Evolutionary conservation across 2,329 filamentous ascomycete genomes (phyloP), one percentile per base, ranked within the genome.

Genomic region (Alternaria alternata): DNA sequence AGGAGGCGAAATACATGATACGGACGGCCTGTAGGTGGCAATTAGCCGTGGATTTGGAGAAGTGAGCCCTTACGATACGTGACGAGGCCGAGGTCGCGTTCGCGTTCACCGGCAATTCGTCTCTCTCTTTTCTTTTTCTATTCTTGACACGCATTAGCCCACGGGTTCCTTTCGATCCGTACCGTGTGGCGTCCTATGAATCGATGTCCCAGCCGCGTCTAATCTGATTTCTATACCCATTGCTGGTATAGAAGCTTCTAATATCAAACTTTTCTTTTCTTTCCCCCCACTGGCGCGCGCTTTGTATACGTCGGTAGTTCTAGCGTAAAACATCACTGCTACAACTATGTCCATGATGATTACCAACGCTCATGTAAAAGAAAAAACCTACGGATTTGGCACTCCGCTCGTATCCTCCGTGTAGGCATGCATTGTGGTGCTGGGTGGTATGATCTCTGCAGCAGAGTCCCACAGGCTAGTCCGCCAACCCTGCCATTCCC

Each of bases 11-110:
- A 63, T 68, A 70, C 36, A 69, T 70, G 59, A 62, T 78, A 2
- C 56, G 67, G 20, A 69, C 63, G 41, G 61, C 58, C 7, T 75
- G 72, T 47, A 51, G 52, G n/a, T 69, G 64, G 58, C 68, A 67
- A 28, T 53, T 77, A 53, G 69, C 64, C 5, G 65, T 76, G 3
- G 51, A 68, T 11, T 54, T 77, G 12, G 65, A 90, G 65, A 91
- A 84, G 63, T 91, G 87, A 24, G 88, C 8, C 32, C 20, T 36
- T 7, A 20, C 20, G 20, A 38, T n/a, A 20, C 28, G 44, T 16
- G 32, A 20, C 46, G 2, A n/a, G 9, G 24, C 24, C 12, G 12
- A 34, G 12, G 22, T 16, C 20, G 38, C 26, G 18, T 36, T 48
- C 22, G 18, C 18, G 12, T 34, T 24, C 30, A 30, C 30, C 46